Base-by-base conservation (phyloP, 805 yeast genomes). In the Wickerhamiella qilinensis region DNA sequence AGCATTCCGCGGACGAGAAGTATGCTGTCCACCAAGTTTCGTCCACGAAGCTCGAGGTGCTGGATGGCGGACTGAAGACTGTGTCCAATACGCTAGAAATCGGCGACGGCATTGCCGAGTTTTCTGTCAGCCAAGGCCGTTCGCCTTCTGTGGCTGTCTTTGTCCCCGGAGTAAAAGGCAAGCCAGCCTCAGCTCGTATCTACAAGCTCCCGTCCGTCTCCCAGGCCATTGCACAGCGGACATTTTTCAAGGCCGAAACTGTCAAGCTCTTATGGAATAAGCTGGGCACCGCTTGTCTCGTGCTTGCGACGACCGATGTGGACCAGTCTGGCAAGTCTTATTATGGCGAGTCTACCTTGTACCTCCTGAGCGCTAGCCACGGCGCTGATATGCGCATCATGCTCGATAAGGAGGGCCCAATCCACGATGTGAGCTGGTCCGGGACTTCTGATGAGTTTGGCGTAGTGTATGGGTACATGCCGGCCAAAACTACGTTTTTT, bases 381-480 rank as follows among this genome's bases (percentile, higher is more conserved):
- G 86, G 83, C 52, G 40, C 43, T 16, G 94, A 88, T 54, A 80
- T 85, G 39, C 71, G 94, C 53, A 86, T 91, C 51, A 70, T 75
- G 41, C 72, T 91, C 51, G 84, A 82, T 45, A 77, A 82, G 51
- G 94, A 85, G 54, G 97, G 97, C 24, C 97, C 99, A 33, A 85
- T 91, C 49, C 96, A 91, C 62, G 98, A 91, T 59, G 82, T 88
- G 44, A 77, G 91, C 18, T 91, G 99, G 99, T 80, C 94, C 20
- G 95, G 97, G 42, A 75, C 85, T 37, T 83, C 94, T 16, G 72
- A 94, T 49, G 97, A 91, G 63, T 93, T 91, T 65, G 97, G 95
- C 43, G 98, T 91, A 33, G 84, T 82, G 40, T 86, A 86, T 55
- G 99, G 98, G 24, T 86, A 73, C 63, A 91, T 91, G 97, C 99